Base-by-base conservation (phyloP, 257 asterid species). In the Knoxia roxburghii region DNA sequence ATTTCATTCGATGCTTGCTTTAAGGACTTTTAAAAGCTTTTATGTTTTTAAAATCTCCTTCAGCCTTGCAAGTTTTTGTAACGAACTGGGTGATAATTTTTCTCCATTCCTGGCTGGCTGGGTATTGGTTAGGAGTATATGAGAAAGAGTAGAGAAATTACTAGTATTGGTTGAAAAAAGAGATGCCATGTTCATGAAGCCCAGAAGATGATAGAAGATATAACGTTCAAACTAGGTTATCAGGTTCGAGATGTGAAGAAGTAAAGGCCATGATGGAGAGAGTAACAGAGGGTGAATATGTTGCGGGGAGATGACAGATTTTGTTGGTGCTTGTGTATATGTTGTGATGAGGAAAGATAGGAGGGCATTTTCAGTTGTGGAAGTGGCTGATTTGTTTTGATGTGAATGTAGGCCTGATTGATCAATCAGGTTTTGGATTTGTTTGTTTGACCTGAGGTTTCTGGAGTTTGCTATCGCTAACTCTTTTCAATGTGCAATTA, bases 271-370 rank as follows among this genome's bases (percentile, higher is more conserved):
- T 83, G 85, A 61, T 85, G 51, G 76, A 76, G 74, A 65, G 78
- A 53, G 73, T 87, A n/a, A 92, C 93, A 0, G 79, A 85, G 12
- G 88, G 81, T 0, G 95, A 89, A 71, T 92, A 83, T 60, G 95
- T 97, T 32, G 67, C 61, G 17, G 96, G 98, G 17, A 70, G 68
- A 18, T 89, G 97, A 96, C 84, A 0, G 77, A 86, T 43, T 70
- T 86, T 0, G 39, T 85, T 17, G 96, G 96, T 14, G 95, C 97
- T 8, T 92, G 96, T 76, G 80, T 85, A 58, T 89, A 82, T 74
- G 83, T 83, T 66, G 89, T 79, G 62, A 82, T 85, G 95, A 83
- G 96, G 65, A 78, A 69, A 69, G 96, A 80, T 76, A 61, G 37
- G 0, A 84, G 81, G 46, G 50, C 61, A 52, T 62, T 92, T 53